Percentiles rank a stretch among this genome's conserved stretches.
Conservation (phyloP, 768 basidiomycete genomes). For the Kwoniella bestiolae region DNA sequence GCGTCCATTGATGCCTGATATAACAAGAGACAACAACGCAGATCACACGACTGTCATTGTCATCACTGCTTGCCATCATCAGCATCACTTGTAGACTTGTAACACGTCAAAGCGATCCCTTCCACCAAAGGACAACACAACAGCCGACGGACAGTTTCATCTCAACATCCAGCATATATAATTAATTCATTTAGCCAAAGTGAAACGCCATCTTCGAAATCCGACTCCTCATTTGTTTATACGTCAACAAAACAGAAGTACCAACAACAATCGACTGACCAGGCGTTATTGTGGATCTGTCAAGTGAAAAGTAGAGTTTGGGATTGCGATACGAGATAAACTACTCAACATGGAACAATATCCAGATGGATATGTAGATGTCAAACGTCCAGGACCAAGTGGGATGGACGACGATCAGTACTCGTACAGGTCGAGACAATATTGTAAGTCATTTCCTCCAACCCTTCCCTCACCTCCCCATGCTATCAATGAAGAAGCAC, state of each 20-base stretch:
- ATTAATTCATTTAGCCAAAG: not conserved
- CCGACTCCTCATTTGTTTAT: not conserved
- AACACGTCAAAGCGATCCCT: not conserved
- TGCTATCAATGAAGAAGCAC: too few relatives aligned
- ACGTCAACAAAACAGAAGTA: not conserved
- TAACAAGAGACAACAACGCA: not conserved
- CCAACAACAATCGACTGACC: too few relatives aligned
- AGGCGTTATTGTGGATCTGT: too few relatives aligned
- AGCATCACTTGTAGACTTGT: not conserved
- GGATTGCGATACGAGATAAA: not conserved
- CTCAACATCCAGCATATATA: not conserved
- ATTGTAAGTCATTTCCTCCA: conserved; percentile 16
- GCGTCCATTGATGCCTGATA: not conserved
- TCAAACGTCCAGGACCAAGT: conserved; percentile 25
- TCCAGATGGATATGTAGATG: conserved; percentile 29
- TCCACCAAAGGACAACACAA: not conserved
- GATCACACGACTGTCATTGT: not conserved
- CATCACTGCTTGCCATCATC: not conserved
- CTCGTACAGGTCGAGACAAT: conserved; percentile 19
- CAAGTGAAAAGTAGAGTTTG: not conserved
- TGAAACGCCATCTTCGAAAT: not conserved
- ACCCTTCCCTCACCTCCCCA: too few relatives aligned
- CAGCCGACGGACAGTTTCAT: not conserved
- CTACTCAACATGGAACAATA: conserved; percentile 26
- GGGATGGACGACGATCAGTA: conserved; percentile 25